These are phyloP conservation scores for Uromyces viciae-fabae DNA, from an alignment of 1,284 basidiomycete species.

Conservation along the genomic window DNA sequence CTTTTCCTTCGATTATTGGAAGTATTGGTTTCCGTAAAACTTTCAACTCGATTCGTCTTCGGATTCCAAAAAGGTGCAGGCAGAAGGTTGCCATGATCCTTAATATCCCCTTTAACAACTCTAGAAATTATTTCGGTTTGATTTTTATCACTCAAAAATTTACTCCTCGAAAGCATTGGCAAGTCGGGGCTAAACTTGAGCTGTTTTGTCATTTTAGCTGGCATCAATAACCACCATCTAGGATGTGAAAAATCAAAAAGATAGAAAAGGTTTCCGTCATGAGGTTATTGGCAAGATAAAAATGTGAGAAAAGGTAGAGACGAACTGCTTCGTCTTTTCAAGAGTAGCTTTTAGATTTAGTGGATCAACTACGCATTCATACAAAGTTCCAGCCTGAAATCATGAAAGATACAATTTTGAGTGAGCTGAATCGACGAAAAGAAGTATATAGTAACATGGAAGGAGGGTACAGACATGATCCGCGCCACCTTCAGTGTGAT, in stretches of 20 bases:
- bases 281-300: background rate
- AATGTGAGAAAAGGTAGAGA: too few species aligned
- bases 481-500: slow-evolving; percentile 34
- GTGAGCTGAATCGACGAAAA: background rate
- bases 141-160: background rate
- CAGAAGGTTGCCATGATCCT: background rate
- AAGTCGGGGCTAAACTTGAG: background rate
- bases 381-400: slow-evolving; percentile 30
- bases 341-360: slow-evolving; percentile 37
- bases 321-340: slow-evolving; percentile 42
- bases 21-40: too few species aligned
- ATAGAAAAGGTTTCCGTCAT: background rate
- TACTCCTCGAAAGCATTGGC: slow-evolving; percentile 7
- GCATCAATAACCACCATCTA: slow-evolving; percentile 44
- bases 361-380: slow-evolving; percentile 41
- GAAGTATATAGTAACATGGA: background rate
- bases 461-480: slow-evolving; percentile 24
- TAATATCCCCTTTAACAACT: background rate
- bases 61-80: slow-evolving; percentile 33
- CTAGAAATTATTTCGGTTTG: background rate
- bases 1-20: too few species aligned
- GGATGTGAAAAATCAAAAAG: background rate
- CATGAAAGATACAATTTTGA: background rate
- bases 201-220: slow-evolving; percentile 13
- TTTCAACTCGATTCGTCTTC: slow-evolving; percentile 30